Evolutionary conservation across 805 yeast species (phyloP).

Genomic region (Debaryomyces maramus): DNA sequence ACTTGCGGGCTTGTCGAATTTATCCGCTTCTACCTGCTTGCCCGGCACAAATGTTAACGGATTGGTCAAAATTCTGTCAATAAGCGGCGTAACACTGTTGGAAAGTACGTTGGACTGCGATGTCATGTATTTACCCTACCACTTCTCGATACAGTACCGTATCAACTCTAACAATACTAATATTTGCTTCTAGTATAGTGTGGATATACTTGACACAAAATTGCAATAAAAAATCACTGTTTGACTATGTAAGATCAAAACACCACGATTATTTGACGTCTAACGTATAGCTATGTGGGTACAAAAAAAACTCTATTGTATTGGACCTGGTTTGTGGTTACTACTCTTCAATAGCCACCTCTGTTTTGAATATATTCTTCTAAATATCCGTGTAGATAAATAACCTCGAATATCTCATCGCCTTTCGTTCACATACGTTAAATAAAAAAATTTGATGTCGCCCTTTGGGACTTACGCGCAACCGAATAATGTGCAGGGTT

Average conservation of each 20-base stretch:
- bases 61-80: slow-evolving; percentile 59
- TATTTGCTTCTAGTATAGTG: not conserved
- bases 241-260: too few relatives aligned
- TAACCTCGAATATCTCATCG: not conserved
- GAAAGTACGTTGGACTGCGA: slow-evolving; percentile 11
- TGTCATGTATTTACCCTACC: slow-evolving; percentile 4
- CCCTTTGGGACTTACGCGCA: too few relatives aligned
- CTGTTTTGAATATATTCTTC: too few relatives aligned
- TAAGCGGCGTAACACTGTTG: slow-evolving; percentile 49
- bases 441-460: too few relatives aligned
- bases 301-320: too few relatives aligned
- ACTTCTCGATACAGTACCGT: not conserved
- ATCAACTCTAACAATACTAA: not conserved
- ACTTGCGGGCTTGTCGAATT: slow-evolving; percentile 13
- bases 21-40: slow-evolving; percentile 45
- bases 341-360: too few relatives aligned
- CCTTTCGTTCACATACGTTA: not conserved
- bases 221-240: not conserved
- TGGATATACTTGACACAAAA: not conserved
- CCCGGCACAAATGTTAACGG: slow-evolving; percentile 68
- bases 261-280: too few relatives aligned
- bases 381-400: too few relatives aligned
- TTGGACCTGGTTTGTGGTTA: too few relatives aligned
- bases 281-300: too few relatives aligned
- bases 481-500: too few relatives aligned